Evolutionary conservation across 164 flowering plant genomes (phyloP).

Genomic region (Protea cynaroides): DNA sequence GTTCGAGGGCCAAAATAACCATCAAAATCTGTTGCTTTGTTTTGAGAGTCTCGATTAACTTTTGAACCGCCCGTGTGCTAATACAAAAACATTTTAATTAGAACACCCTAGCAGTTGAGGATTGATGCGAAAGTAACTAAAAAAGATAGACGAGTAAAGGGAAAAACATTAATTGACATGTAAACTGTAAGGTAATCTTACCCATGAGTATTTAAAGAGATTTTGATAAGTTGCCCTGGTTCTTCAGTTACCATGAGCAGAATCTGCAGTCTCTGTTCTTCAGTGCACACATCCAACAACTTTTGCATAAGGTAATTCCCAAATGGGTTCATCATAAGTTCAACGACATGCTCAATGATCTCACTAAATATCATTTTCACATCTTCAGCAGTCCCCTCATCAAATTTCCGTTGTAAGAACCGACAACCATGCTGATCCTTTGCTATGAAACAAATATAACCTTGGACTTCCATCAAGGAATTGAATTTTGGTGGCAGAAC

Average conservation of each 20-base stretch:
- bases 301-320: constrained; percentile 92
- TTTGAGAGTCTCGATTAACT: constrained; percentile 61
- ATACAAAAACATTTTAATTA: constrained; percentile 8
- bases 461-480: constrained; percentile 39
- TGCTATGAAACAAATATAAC: constrained; percentile 46
- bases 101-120: not conserved
- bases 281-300: constrained; percentile 66
- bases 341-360: constrained; percentile 52
- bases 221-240: constrained; percentile 52
- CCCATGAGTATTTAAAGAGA: constrained; percentile 80
- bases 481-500: constrained; percentile 20
- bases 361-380: constrained; percentile 52
- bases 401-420: constrained; percentile 57
- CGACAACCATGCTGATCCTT: constrained; percentile 84
- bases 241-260: constrained; percentile 37
- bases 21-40: constrained; percentile 48
- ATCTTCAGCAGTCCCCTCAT: constrained; percentile 48
- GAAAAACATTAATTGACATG: not conserved
- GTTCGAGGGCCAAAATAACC: constrained; percentile 50
- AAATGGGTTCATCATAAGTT: constrained; percentile 79
- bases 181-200: constrained; percentile 18
- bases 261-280: constrained; percentile 62
- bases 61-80: constrained; percentile 89
- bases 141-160: not conserved
- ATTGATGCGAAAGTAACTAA: not conserved